phyloP scores from a whole-genome alignment of 306 rosid genomes.

The Erythrophleum fordii region DNA sequence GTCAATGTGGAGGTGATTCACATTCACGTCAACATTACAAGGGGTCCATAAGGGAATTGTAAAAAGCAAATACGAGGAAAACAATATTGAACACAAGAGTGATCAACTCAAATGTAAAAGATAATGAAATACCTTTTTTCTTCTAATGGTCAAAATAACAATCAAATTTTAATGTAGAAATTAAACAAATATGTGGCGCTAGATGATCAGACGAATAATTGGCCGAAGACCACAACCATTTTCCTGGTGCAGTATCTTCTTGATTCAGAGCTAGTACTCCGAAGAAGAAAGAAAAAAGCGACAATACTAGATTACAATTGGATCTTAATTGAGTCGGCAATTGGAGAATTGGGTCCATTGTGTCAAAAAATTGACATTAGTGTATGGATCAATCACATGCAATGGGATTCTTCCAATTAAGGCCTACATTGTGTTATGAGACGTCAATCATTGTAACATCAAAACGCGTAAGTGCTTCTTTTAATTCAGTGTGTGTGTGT shows the following conservation, averaged over 20 bases:
- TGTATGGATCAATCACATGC: not conserved
- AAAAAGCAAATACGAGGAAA: not conserved
- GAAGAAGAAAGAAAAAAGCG: too few species aligned
- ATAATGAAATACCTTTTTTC: too few species aligned
- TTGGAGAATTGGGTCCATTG: not conserved
- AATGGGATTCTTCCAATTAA: not conserved
- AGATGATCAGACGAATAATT: not conserved
- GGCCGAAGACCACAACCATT: not conserved
- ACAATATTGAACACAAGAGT: not conserved
- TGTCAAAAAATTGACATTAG: not conserved
- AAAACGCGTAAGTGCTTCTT: not conserved
- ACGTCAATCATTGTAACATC: not conserved
- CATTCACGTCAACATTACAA: constrained; percentile 5
- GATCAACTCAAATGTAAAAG: too few species aligned
- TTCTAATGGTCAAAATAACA: too few species aligned
- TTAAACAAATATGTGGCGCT: not conserved
- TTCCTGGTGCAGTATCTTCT: too few species aligned
- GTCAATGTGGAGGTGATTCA: constrained; percentile 5
- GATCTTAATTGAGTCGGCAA: not conserved
- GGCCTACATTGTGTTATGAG: not conserved
- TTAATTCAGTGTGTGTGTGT: not conserved
- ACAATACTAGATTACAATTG: not conserved
- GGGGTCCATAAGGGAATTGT: not conserved
- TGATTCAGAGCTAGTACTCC: too few species aligned
- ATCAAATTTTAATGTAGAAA: not conserved